Conservation (phyloP, 106 monocot species). For the Platanthera guangdongensis region DNA sequence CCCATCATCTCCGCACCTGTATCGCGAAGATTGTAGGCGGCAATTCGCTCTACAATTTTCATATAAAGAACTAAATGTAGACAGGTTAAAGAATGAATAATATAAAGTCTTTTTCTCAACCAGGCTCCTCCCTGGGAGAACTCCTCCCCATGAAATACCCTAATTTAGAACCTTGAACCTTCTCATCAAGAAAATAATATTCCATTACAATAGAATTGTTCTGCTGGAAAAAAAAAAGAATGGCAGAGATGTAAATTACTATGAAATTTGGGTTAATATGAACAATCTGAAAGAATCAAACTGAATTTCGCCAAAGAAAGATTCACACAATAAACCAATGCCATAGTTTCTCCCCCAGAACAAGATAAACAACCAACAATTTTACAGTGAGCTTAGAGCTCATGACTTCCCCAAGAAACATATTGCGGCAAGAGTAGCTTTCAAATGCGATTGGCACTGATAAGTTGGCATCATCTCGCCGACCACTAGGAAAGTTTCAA, state of each 20-base stretch:
- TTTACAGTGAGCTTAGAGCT: not conserved
- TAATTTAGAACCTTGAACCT: no score
- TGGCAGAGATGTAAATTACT: not conserved
- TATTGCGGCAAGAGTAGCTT: not conserved
- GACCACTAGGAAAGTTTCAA: not conserved
- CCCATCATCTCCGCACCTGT: no score
- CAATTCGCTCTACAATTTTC: no score
- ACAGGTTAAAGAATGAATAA: no score
- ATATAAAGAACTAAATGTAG: no score
- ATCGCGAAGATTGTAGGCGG: no score
- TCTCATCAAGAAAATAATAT: not conserved
- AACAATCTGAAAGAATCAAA: not conserved
- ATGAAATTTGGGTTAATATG: not conserved
- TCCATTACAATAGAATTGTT: not conserved
- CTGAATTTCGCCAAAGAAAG: not conserved
- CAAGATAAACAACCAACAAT: not conserved
- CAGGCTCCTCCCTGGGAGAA: no score
- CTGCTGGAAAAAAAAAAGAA: not conserved
- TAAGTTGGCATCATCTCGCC: not conserved
- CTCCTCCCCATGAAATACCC: no score
- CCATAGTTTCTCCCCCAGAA: no score
- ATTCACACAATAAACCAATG: no score
- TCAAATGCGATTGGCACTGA: not conserved
- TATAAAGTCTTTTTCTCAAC: no score
- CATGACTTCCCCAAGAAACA: not conserved